phyloP scores from a whole-genome alignment of 1,284 basidiomycete species.

The Flammula alnicola region DNA sequence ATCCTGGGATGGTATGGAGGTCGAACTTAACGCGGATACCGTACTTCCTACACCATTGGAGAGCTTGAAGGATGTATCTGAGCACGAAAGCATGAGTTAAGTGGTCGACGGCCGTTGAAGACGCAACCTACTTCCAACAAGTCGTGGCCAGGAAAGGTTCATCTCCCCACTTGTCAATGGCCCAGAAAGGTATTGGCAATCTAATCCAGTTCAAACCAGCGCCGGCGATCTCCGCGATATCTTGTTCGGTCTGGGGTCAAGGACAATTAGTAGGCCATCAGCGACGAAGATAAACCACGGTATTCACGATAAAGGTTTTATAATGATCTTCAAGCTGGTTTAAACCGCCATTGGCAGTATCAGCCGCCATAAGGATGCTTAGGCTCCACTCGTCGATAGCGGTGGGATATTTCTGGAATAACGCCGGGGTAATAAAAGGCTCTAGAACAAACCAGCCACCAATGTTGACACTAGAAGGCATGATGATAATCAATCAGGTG shows the following conservation, averaged over 20 bases:
- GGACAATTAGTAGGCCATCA: constrained; percentile 3
- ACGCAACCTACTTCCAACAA: constrained; percentile 68
- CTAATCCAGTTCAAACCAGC: constrained; percentile 90
- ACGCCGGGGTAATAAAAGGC: constrained; percentile 80
- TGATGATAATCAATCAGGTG: constrained; percentile 1
- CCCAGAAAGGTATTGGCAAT: constrained; percentile 87
- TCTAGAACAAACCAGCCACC: constrained; percentile 78
- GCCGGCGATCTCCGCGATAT: constrained; percentile 89
- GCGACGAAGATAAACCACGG: neutral
- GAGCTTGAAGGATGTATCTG: constrained; percentile 76
- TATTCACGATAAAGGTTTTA: constrained; percentile 76
- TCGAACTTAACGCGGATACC: constrained; percentile 87
- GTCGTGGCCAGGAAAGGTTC: constrained; percentile 83
- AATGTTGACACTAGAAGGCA: constrained; percentile 61
- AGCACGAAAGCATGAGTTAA: neutral
- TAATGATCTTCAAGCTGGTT: constrained; percentile 79
- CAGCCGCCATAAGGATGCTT: constrained; percentile 65
- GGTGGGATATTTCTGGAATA: constrained; percentile 74
- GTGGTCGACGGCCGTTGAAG: neutral
- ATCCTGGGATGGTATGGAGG: constrained; percentile 80
- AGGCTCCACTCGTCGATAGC: constrained; percentile 82
- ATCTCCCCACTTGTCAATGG: constrained; percentile 72
- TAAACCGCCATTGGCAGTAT: constrained; percentile 61
- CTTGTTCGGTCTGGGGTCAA: constrained; percentile 74
- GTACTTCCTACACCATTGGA: constrained; percentile 89